Percentiles rank a stretch among this genome's conserved stretches.
phyloP scores from a whole-genome alignment of 1,284 basidiomycete species.

The Cryptococcus neoformans region DNA sequence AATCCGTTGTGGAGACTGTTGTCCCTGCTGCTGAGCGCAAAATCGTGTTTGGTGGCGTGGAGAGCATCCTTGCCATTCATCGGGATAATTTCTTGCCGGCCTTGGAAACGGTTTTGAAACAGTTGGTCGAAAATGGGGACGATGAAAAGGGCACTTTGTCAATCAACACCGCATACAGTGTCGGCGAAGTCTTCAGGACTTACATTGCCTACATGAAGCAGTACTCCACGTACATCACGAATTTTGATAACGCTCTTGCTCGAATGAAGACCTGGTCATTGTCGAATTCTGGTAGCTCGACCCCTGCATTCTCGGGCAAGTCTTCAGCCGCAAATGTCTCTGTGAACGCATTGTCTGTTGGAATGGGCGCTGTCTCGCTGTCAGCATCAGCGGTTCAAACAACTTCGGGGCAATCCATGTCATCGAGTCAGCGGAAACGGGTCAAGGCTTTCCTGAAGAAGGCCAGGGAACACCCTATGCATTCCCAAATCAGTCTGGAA shows the following conservation, averaged over 20 bases:
- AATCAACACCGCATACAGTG: conserved; percentile 68
- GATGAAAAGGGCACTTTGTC: conserved; percentile 74
- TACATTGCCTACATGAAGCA: conserved; percentile 96
- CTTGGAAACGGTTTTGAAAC: conserved; percentile 68
- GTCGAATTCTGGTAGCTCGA: conserved; percentile 26
- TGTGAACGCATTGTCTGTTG: conserved; percentile 57
- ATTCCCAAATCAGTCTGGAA: conserved; percentile 96
- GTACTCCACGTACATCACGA: conserved; percentile 96
- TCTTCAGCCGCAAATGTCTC: conserved; percentile 60
- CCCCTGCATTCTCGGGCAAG: conserved; percentile 39
- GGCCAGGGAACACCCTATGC: conserved; percentile 76
- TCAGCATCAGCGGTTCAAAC: conserved; percentile 47
- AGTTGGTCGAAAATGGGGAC: conserved; percentile 64
- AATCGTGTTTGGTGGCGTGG: conserved; percentile 88
- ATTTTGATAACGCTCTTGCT: conserved; percentile 86
- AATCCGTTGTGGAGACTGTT: conserved; percentile 64
- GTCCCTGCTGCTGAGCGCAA: conserved; percentile 66
- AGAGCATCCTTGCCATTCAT: conserved; percentile 88
- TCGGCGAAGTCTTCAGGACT: conserved; percentile 85
- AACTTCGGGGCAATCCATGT: conserved; percentile 46
- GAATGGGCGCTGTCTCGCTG: conserved; percentile 56
- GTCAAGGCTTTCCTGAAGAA: conserved; percentile 84
- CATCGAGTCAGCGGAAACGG: conserved; percentile 75
- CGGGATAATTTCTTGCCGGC: conserved; percentile 87
- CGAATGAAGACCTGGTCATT: conserved; percentile 76